Conservation (phyloP, 164 flowering plant genomes). For the Litsea cubeba region DNA sequence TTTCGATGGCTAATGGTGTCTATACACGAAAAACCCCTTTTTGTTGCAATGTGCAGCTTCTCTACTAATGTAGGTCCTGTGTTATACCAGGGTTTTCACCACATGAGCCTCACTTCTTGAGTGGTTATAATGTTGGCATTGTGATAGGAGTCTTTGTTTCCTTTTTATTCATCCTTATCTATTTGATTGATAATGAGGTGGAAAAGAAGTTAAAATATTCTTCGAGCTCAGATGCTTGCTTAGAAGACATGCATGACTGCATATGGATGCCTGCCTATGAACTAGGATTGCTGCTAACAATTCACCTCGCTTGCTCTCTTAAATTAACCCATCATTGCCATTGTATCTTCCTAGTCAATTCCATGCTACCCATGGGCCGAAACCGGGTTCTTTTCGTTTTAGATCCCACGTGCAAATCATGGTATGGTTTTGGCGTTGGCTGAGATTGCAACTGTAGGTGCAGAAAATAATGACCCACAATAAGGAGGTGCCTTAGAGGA, state of each 20-base stretch:
- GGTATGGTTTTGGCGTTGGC: not conserved
- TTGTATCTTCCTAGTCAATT: not conserved
- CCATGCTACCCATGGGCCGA: not conserved
- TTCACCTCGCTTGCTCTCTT: conserved; percentile 81
- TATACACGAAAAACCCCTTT: no score
- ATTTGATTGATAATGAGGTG: conserved; percentile 60
- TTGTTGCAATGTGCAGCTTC: conserved; percentile 47
- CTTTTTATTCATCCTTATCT: conserved; percentile 43
- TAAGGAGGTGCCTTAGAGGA: no score
- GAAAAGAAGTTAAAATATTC: conserved; percentile 91
- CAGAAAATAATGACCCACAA: no score
- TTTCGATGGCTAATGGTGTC: no score
- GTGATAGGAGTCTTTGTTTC: conserved; percentile 42
- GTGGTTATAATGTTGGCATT: conserved; percentile 67
- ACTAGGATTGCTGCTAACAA: conserved; percentile 45
- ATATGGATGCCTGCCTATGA: not conserved
- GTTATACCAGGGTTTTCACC: conserved; percentile 91
- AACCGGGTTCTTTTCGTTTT: not conserved
- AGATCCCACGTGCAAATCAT: not conserved
- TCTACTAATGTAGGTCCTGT: conserved; percentile 86
- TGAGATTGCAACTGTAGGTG: not conserved
- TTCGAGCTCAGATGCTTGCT: conserved; percentile 77
- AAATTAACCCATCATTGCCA: conserved; percentile 10
- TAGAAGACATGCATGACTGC: conserved; percentile 32
- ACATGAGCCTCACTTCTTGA: conserved; percentile 80